Evolutionary conservation across 2,329 filamentous ascomycete species (phyloP), one percentile per base, ranked within the genome.

Genomic region (Knufia fluminis): DNA sequence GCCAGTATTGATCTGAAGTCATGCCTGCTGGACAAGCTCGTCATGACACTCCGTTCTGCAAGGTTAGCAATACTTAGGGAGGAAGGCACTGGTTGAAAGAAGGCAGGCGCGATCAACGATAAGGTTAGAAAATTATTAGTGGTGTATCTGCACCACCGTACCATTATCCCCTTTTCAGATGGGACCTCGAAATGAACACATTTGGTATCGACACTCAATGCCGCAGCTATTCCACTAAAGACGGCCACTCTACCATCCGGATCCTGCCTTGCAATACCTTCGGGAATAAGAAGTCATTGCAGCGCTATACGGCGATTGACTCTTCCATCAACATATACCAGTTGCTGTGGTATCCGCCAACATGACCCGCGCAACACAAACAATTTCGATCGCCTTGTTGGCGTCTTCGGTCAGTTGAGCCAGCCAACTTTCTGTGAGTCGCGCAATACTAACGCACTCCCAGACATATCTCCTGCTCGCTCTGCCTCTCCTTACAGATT

Each of bases 281-380:
- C 26, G 26, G 26, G 26, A 28, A 6, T 28, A 6, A 28, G 26
- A 28, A 28, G 26, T 28, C 26, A 12, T 28, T 28, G 26, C 12
- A n/a, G n/a, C n/a, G n/a, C n/a, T n/a, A n/a, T n/a, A n/a, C n/a
- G n/a, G n/a, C n/a, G n/a, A n/a, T n/a, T n/a, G n/a, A n/a, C n/a
- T n/a, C n/a, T n/a, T n/a, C n/a, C n/a, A n/a, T n/a, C n/a, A n/a
- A n/a, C n/a, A n/a, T n/a, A n/a, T n/a, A n/a, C n/a, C n/a, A n/a
- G n/a, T n/a, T n/a, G n/a, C n/a, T n/a, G n/a, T n/a, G n/a, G n/a
- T n/a, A n/a, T n/a, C n/a, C n/a, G 19, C 8, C 10, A 48, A 32
- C 17, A 97, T 97, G 92, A 95, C 92, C 59, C 88, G 90, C 70
- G 92, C 92, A 19, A 83, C 87, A 68, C 90, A 97, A 70, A 91